These are phyloP conservation scores for Kazachstania africana DNA, from an alignment of 805 yeast species.

Conservation along the genomic window DNA sequence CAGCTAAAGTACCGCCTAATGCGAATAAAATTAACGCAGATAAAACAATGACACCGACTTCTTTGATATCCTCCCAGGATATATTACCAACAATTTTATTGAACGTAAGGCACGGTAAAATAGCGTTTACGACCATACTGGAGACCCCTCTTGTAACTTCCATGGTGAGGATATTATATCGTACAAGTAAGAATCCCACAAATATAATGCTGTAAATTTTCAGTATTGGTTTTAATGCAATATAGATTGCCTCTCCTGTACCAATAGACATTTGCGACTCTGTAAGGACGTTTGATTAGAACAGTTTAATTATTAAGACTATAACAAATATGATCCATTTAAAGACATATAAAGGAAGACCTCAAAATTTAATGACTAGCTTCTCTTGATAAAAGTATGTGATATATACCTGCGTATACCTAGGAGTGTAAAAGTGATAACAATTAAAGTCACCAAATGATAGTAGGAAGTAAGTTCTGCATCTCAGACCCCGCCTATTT, in stretches of 20 bases:
- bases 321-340: too few relatives aligned
- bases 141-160: slow-evolving; percentile 61
- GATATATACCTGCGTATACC: too few relatives aligned
- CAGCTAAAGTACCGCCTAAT: slow-evolving; percentile 34
- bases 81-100: slow-evolving; percentile 58
- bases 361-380: too few relatives aligned
- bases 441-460: too few relatives aligned
- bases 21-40: slow-evolving; percentile 35
- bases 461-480: too few relatives aligned
- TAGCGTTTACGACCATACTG: slow-evolving; percentile 51
- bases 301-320: too few relatives aligned
- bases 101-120: slow-evolving; percentile 69
- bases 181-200: slow-evolving; percentile 55
- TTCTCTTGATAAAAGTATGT: too few relatives aligned
- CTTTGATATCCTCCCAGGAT: slow-evolving; percentile 55
- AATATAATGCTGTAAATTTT: slow-evolving; percentile 66
- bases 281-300: too few relatives aligned
- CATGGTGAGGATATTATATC: slow-evolving; percentile 49
- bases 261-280: slow-evolving; percentile 10
- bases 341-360: too few relatives aligned
- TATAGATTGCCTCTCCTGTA: slow-evolving; percentile 58
- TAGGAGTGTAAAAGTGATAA: too few relatives aligned
- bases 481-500: too few relatives aligned
- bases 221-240: slow-evolving; percentile 73
- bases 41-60: slow-evolving; percentile 52